Percentiles rank a stretch among this genome's conserved stretches.
These are phyloP conservation scores for Striga asiatica DNA, from an alignment of 257 asterid genomes.

Conservation along the genomic window DNA sequence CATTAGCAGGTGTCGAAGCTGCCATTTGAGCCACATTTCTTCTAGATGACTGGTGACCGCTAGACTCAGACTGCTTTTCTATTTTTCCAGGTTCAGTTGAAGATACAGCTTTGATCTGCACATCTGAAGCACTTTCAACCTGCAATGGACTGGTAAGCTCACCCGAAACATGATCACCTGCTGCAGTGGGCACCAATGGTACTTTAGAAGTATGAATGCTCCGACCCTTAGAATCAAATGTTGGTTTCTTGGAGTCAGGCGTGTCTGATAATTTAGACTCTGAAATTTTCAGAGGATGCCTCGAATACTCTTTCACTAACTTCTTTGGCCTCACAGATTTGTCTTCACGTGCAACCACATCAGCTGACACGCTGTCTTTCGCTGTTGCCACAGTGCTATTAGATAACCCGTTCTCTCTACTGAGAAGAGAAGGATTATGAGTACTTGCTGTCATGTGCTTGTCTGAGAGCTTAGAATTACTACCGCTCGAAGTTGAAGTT, in stretches of 20 bases:
- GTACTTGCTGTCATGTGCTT: conserved; percentile 20
- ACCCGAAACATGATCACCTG: conserved; percentile 29
- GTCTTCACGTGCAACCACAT: conserved; percentile 42
- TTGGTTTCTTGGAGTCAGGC: conserved; percentile 39
- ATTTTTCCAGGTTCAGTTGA: conserved; percentile 38
- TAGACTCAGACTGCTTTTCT: conserved; percentile 52
- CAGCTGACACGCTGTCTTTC: conserved; percentile 31
- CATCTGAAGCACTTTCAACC: conserved; percentile 32
- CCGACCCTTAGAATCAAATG: conserved; percentile 47
- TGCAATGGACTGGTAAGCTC: conserved; percentile 39
- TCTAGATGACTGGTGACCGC: conserved; percentile 42
- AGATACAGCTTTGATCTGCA: conserved; percentile 37
- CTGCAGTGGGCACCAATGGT: conserved; percentile 22
- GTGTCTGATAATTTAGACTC: conserved; percentile 42
- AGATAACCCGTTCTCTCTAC: conserved; percentile 33
- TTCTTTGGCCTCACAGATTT: conserved; percentile 51
- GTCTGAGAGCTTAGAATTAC: conserved; percentile 35
- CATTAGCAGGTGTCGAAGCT: conserved; percentile 47
- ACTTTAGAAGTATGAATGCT: conserved; percentile 30
- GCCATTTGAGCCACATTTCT: conserved; percentile 39
- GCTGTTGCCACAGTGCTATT: conserved; percentile 33
- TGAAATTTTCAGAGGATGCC: conserved; percentile 33
- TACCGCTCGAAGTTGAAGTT: conserved; percentile 27
- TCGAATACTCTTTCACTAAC: conserved; percentile 46
- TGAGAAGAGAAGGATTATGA: conserved; percentile 29